phyloP scores from a whole-genome alignment of 352 stramenopile genomes.

The Pythium volutum region DNA sequence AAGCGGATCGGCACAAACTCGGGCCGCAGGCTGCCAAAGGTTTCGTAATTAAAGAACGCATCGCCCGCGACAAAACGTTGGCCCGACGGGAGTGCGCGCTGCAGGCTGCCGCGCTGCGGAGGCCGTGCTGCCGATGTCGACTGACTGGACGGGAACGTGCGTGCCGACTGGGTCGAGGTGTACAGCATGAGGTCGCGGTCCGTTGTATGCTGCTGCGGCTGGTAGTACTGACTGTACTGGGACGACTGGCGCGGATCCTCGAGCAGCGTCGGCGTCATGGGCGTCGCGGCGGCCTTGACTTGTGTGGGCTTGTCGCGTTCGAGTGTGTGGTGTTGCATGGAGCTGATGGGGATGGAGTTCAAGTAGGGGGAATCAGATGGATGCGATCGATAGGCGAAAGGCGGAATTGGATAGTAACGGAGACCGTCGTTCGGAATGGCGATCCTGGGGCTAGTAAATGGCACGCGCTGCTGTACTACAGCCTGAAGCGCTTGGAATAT shows the following conservation, averaged over 20 bases:
- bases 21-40: constrained; percentile 54
- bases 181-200: not conserved
- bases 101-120: not conserved
- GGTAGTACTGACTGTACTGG: not conserved
- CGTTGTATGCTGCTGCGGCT: not conserved
- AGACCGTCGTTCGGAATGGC: no score
- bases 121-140: not conserved
- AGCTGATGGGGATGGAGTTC: no score
- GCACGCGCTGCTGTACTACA: no score
- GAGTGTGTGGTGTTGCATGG: no score
- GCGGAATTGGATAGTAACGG: no score
- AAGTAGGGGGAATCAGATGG: no score
- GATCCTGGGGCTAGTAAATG: no score
- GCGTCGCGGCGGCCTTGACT: no score
- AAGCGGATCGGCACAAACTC: constrained; percentile 35
- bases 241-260: not conserved
- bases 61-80: constrained; percentile 36
- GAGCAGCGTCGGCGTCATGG: not conserved
- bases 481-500: no score
- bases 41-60: constrained; percentile 65
- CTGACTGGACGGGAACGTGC: not conserved
- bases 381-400: no score
- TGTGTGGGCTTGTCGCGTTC: no score
- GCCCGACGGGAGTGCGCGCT: not conserved
- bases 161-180: not conserved